These are phyloP conservation scores for Amanita muscaria DNA, from an alignment of 768 basidiomycete genomes.

Conservation along the genomic window DNA sequence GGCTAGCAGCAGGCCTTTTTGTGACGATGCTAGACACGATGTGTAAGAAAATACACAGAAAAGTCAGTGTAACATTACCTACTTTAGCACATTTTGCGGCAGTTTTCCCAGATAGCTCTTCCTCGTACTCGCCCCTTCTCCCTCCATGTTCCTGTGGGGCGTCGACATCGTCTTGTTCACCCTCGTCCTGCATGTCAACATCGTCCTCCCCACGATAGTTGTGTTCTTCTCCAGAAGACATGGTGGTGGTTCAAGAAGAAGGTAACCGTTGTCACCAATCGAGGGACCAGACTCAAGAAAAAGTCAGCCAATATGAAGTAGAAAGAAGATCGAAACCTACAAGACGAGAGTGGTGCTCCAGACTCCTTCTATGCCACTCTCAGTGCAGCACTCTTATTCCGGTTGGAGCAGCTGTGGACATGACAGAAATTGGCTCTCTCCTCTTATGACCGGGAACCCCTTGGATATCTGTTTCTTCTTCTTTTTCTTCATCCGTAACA, in stretches of 20 bases:
- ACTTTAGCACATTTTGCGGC: slow-evolving; percentile 60
- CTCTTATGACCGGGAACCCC: slow-evolving; percentile 84
- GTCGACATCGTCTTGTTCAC: slow-evolving; percentile 26
- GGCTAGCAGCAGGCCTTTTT: slow-evolving; percentile 55
- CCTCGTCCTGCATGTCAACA: slow-evolving; percentile 4
- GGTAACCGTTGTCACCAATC: too few species aligned
- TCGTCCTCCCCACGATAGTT: slow-evolving; percentile 8
- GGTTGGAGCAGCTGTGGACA: slow-evolving; percentile 54
- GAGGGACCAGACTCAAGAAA: slow-evolving; percentile 27
- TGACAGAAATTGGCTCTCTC: slow-evolving; percentile 63
- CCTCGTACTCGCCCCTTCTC: slow-evolving; percentile 41
- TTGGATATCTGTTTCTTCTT: slow-evolving; percentile 40
- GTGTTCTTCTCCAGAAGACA: slow-evolving; percentile 13
- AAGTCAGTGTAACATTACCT: slow-evolving; percentile 10
- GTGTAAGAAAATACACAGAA: slow-evolving; percentile 6
- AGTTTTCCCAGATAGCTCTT: slow-evolving; percentile 38
- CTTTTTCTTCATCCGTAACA: slow-evolving; percentile 22
- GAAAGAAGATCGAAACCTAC: slow-evolving; percentile 32
- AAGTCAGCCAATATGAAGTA: neutral
- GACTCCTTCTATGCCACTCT: slow-evolving; percentile 47
- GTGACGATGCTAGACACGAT: slow-evolving; percentile 45
- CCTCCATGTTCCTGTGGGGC: slow-evolving; percentile 28
- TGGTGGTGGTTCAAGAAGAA: slow-evolving; percentile 7
- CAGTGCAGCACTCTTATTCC: slow-evolving; percentile 71
- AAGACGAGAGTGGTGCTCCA: slow-evolving; percentile 58